Evolutionary conservation across 2,329 filamentous ascomycete genomes (phyloP).

Genomic region (Diatrype stigma): DNA sequence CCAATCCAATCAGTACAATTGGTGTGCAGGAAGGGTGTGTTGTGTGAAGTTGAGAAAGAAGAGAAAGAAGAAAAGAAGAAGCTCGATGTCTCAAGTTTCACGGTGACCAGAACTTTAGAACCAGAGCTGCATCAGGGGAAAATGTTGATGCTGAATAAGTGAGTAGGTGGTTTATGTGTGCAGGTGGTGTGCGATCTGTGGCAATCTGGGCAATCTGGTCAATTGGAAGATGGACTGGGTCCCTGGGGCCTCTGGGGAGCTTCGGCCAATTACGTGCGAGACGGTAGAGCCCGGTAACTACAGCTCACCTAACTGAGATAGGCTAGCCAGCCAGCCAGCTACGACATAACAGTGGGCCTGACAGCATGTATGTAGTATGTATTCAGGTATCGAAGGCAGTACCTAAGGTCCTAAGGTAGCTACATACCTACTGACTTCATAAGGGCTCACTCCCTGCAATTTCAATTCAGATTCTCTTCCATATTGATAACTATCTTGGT

Average conservation of each 20-base stretch:
- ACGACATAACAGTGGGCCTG: too few species aligned
- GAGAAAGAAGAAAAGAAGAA: slow-evolving; percentile 3
- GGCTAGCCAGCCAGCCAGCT: too few species aligned
- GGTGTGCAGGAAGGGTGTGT: neutral
- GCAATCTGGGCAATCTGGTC: neutral
- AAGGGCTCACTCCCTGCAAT: too few species aligned
- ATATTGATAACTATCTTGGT: too few species aligned
- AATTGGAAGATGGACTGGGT: neutral
- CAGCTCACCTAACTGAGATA: too few species aligned
- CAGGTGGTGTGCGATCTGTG: neutral
- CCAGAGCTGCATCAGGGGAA: slow-evolving; percentile 7
- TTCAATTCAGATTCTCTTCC: too few species aligned
- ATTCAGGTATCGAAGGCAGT: too few species aligned
- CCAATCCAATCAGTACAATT: neutral
- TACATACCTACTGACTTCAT: too few species aligned
- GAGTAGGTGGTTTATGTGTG: slow-evolving; percentile 8
- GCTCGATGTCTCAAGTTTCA: slow-evolving; percentile 11
- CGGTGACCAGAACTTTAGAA: neutral
- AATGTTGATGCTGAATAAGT: slow-evolving; percentile 14
- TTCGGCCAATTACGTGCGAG: neutral
- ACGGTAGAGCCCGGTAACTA: too few species aligned
- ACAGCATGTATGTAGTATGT: too few species aligned
- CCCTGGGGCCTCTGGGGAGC: neutral
- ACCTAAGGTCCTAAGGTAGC: too few species aligned
- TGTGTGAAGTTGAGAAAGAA: neutral